Evolutionary conservation across 2,329 filamentous ascomycete species (phyloP).

Genomic region (Pseudopyricularia javanii): DNA sequence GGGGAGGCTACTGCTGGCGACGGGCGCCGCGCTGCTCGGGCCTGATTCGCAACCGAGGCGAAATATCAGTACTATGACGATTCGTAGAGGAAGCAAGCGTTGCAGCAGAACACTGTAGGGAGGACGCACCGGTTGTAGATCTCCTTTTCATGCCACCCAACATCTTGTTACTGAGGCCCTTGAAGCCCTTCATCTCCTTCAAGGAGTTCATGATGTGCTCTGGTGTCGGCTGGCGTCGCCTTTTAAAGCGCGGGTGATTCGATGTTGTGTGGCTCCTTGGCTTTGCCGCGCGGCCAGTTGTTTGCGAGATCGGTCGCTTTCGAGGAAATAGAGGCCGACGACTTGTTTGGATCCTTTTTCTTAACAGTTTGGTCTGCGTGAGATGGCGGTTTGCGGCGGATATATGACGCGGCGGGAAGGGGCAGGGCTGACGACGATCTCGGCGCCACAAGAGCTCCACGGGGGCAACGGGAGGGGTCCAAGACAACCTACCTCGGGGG

Average conservation of each 20-base stretch:
- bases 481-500: too few species aligned
- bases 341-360: too few species aligned
- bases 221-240: neutral
- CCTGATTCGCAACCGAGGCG: neutral
- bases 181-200: slow-evolving; percentile 34
- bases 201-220: neutral
- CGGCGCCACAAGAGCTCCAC: neutral
- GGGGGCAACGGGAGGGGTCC: too few species aligned
- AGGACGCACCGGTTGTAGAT: slow-evolving; percentile 15
- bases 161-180: slow-evolving; percentile 36
- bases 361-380: neutral
- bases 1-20: slow-evolving; percentile 6
- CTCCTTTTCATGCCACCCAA: slow-evolving; percentile 41
- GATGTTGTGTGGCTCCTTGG: neutral
- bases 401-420: neutral
- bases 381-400: neutral
- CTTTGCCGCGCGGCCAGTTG: neutral
- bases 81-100: slow-evolving; percentile 1
- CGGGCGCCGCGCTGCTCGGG: slow-evolving; percentile 8
- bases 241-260: neutral
- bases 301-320: neutral
- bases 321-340: too few species aligned
- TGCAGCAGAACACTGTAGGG: too few species aligned
- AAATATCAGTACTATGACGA: neutral
- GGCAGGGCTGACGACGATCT: neutral